Evolutionary conservation across 2,329 filamentous ascomycete species (phyloP), one percentile per base, ranked within the genome.

Genomic region (Graphilbum ipis-grandicollis): DNA sequence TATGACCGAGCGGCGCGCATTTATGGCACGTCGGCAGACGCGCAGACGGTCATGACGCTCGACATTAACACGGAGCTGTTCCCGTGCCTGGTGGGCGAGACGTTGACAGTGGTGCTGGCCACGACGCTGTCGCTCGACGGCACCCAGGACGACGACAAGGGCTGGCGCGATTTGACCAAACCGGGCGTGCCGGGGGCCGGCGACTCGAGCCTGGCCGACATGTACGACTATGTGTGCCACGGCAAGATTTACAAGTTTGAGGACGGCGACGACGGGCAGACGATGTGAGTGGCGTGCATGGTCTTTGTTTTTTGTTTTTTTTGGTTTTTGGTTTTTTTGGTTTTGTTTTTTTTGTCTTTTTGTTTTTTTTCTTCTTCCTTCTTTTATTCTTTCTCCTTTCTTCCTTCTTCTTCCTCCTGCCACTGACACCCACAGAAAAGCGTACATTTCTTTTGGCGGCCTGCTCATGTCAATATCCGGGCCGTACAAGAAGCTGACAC

Each of bases 21-120:
- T 52, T 73, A 65, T 38, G 85, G 75, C 52, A 80, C 70, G 36
- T 88, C 79, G 19, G 66, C 70, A 47, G 84, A 93, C 59, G 71
- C 70, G 48, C 66, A 73, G 44, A 82, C 80, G 22, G 68, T 73
- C 44, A 76, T 96, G 63, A 77, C 74, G 6, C 79, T 98, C 42
- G 90, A 98, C 60, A 75, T 96, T 59, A 94, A 96, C 65, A 79
- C 74, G 40, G 88, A 98, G 60, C 72, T 98, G 8, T 94, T 90
- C 58, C 82, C 82, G 2, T 73, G 81, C 48, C 56, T 63, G 29
- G 62, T 74, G 9, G 80, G 79, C 52, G 86, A 93, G 48, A 78
- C 68, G 13, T 58, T 98, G 40, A 78, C 81, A 45, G 65, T 94
- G 45, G 75, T 88, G 10, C 65, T 98, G 38, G 84, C 88, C 14